phyloP scores from a whole-genome alignment of 768 basidiomycete species.

The Mrakia frigida region DNA sequence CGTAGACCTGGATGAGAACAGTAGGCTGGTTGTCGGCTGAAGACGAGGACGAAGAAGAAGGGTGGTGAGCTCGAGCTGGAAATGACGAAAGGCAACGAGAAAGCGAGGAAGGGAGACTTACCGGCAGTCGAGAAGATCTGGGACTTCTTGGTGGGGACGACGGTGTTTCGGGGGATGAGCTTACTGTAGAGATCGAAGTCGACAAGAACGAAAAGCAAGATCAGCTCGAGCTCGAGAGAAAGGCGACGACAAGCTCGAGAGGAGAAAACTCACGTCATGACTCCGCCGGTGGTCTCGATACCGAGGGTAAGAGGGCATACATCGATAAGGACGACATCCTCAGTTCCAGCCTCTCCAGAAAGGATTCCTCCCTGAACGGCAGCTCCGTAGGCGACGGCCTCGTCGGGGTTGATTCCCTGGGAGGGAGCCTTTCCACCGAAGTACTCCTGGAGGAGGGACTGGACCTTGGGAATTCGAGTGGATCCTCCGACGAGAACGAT shows the following conservation, averaged over 20 bases:
- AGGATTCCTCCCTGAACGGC: slow-evolving; percentile 98
- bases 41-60: neutral
- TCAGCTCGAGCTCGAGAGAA: neutral
- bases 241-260: neutral
- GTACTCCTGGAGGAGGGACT: slow-evolving; percentile 95
- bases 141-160: slow-evolving; percentile 94
- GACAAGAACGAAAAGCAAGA: neutral
- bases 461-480: slow-evolving; percentile 99
- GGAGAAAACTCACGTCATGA: slow-evolving; percentile 60
- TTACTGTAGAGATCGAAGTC: slow-evolving; percentile 47
- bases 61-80: neutral
- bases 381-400: slow-evolving; percentile 98
- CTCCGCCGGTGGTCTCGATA: slow-evolving; percentile 98
- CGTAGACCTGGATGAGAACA: slow-evolving; percentile 93
- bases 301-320: slow-evolving; percentile 95
- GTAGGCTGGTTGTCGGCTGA: slow-evolving; percentile 57
- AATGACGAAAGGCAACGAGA: neutral
- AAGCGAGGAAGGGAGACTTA: slow-evolving; percentile 62
- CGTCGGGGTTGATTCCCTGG: slow-evolving; percentile 98
- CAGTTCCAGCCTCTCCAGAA: slow-evolving; percentile 83
- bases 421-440: slow-evolving; percentile 96
- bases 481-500: slow-evolving; percentile 92
- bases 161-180: slow-evolving; percentile 94
- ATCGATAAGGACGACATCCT: slow-evolving; percentile 89
- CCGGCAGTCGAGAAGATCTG: slow-evolving; percentile 85